Percentiles rank a stretch among this genome's conserved stretches.
These are phyloP conservation scores for Borealophlyctis nickersoniae DNA, from an alignment of 192 early-diverging fungal genomes.

Conservation along the genomic window DNA sequence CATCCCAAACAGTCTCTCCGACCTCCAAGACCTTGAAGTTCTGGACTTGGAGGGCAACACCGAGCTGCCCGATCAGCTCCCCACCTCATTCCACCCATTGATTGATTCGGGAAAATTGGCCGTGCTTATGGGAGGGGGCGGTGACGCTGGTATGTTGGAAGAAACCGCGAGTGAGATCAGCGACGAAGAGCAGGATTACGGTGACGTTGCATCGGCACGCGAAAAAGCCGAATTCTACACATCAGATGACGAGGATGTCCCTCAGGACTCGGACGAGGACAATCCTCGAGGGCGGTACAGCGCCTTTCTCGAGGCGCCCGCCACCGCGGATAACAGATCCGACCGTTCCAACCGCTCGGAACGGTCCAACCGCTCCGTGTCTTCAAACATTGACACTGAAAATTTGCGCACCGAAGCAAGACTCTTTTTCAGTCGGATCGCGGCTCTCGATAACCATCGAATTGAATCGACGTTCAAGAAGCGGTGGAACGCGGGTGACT, in stretches of 20 bases:
- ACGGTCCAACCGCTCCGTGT: neutral
- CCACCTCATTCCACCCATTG: constrained; percentile 30
- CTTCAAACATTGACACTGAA: neutral
- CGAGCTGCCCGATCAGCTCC: constrained; percentile 19
- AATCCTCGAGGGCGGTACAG: constrained; percentile 20
- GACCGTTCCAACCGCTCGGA: neutral
- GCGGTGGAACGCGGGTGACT: constrained; percentile 27
- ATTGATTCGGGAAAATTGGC: constrained; percentile 22
- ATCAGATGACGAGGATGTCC: constrained; percentile 13
- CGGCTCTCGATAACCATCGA: constrained; percentile 22
- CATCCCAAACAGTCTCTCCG: constrained; percentile 29
- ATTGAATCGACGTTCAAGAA: constrained; percentile 20
- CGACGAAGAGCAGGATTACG: constrained; percentile 11
- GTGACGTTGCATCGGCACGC: constrained; percentile 17
- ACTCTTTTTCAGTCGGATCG: constrained; percentile 30
- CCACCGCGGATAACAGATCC: neutral
- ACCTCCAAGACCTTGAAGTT: constrained; percentile 36
- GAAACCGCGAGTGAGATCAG: neutral
- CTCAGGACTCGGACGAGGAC: constrained; percentile 19
- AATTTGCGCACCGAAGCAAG: constrained; percentile 12
- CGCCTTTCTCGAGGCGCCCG: neutral
- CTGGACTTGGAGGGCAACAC: constrained; percentile 42
- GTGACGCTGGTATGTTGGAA: constrained; percentile 17
- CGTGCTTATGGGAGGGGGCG: constrained; percentile 11
- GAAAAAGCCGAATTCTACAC: neutral